These are phyloP conservation scores for Rubia peregrina DNA, from an alignment of 305 asterid genomes.

Conservation along the genomic window DNA sequence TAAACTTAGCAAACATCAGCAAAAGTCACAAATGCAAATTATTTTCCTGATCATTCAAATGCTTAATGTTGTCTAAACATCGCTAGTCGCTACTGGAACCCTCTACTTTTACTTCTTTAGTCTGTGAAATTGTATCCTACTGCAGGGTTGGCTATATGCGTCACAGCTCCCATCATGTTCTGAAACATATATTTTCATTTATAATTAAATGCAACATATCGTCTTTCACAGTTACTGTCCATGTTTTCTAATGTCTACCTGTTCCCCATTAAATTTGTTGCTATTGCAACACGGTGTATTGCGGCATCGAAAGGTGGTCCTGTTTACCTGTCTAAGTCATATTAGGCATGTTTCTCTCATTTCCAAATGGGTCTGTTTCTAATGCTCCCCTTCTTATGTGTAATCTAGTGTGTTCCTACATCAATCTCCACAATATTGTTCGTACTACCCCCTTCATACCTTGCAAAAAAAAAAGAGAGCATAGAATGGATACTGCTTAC, in stretches of 20 bases:
- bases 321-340: neutral
- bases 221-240: neutral
- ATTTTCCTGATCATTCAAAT: neutral
- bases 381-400: neutral
- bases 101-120: neutral
- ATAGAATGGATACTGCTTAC: slow-evolving; percentile 41
- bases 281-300: neutral
- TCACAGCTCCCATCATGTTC: neutral
- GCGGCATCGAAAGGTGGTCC: neutral
- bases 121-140: neutral
- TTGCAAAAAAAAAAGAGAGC: slow-evolving; percentile 12
- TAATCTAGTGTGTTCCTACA: neutral
- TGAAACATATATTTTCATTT: neutral
- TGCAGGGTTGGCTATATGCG: neutral
- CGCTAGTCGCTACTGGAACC: neutral
- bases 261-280: neutral
- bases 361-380: neutral
- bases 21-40: neutral
- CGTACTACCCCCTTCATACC: neutral
- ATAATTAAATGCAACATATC: neutral
- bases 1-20: neutral
- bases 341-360: neutral
- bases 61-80: neutral
- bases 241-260: neutral
- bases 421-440: neutral